Evolutionary conservation across 495 filamentous ascomycete genomes (phyloP).

Genomic region (Aspergillus diversus): DNA sequence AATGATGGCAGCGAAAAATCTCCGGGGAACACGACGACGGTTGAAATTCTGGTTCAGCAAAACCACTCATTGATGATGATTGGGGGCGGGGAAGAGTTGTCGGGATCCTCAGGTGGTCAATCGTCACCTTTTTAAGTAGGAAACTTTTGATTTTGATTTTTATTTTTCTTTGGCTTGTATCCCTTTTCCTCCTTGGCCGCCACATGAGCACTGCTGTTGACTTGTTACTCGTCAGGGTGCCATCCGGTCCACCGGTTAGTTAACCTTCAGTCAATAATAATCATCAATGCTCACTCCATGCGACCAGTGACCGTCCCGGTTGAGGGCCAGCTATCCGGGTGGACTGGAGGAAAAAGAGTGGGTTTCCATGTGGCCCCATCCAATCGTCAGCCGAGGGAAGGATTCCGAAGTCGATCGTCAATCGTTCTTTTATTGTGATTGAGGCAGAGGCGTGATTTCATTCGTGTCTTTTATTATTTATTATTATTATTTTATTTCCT

Average conservation of each 20-base stretch:
- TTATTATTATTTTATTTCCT: neutral
- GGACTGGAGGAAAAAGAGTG: neutral
- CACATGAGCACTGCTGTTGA: neutral
- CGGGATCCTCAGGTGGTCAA: constrained; percentile 15
- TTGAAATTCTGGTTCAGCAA: constrained; percentile 7
- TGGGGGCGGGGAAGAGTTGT: constrained; percentile 20
- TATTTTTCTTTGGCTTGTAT: constrained; percentile 5
- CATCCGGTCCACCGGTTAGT: constrained; percentile 12
- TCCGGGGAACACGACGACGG: constrained; percentile 14
- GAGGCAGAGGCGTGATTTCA: neutral
- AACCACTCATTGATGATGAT: constrained; percentile 12
- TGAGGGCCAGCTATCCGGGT: neutral
- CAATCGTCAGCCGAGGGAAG: constrained; percentile 21
- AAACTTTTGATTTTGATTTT: constrained; percentile 1
- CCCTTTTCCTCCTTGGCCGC: constrained; percentile 4
- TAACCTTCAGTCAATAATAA: constrained; percentile 6
- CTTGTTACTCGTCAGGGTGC: neutral
- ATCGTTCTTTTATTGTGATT: constrained; percentile 2
- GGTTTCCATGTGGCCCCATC: constrained; percentile 18
- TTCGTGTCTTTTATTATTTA: neutral
- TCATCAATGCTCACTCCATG: neutral
- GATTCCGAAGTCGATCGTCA: constrained; percentile 29
- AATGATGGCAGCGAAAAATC: constrained; percentile 20
- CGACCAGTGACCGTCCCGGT: neutral
- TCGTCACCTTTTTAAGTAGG: constrained; percentile 15